Evolutionary conservation across 2,329 filamentous ascomycete genomes (phyloP).

Genomic region (Knufia fluminis): DNA sequence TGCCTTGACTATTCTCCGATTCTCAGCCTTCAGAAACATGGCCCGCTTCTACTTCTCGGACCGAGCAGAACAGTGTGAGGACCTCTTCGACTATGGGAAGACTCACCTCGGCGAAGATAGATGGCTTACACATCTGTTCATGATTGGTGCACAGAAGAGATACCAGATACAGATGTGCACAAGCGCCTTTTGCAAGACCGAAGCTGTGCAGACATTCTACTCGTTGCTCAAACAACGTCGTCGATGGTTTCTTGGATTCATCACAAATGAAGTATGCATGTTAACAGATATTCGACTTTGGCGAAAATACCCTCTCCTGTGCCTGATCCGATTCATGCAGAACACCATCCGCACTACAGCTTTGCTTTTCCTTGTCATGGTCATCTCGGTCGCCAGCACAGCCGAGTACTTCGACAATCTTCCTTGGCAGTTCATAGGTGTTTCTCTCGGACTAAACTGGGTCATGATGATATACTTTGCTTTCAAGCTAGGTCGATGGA

Average conservation of each 20-base stretch:
- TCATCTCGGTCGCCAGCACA: constrained; percentile 76
- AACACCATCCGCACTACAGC: constrained; percentile 94
- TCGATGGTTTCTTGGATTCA: constrained; percentile 93
- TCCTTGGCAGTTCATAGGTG: constrained; percentile 85
- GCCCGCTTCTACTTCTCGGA: constrained; percentile 98
- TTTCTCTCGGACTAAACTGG: constrained; percentile 90
- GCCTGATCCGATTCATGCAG: constrained; percentile 83
- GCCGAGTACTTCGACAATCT: constrained; percentile 68
- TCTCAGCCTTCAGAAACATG: constrained; percentile 93
- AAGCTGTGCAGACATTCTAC: constrained; percentile 79
- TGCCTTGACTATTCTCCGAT: constrained; percentile 88
- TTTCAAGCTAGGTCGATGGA: constrained; percentile 73
- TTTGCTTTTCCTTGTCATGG: constrained; percentile 86
- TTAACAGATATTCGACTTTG: constrained; percentile 87
- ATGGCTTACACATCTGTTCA: constrained; percentile 96
- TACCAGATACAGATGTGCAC: constrained; percentile 98
- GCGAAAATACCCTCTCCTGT: constrained; percentile 79
- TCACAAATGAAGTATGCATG: constrained; percentile 98
- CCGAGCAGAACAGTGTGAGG: constrained; percentile 88
- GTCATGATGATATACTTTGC: constrained; percentile 94
- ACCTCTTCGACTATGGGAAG: constrained; percentile 94
- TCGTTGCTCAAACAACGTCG: constrained; percentile 88
- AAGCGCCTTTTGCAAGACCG: constrained; percentile 95
- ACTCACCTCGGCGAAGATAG: constrained; percentile 90
- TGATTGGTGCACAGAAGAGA: constrained; percentile 87